Conservation (phyloP, 768 basidiomycete species). For the Pleurotus salmoneostramineus region DNA sequence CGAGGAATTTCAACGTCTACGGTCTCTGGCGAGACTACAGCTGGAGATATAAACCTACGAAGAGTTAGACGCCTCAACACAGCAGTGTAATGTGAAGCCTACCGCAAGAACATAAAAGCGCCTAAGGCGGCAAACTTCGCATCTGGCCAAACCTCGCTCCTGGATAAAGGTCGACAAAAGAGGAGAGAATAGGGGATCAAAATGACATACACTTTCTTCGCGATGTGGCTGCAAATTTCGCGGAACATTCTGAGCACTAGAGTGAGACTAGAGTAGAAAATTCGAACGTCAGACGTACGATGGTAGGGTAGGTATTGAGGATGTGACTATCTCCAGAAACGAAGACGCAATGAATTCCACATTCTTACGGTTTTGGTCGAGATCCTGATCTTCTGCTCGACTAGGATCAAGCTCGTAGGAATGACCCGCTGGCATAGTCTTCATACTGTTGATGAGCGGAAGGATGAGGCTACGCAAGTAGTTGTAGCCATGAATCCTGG, state of each 20-base stretch:
- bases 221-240: constrained; percentile 83
- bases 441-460: constrained; percentile 75
- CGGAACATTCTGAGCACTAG: constrained; percentile 64
- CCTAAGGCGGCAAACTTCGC: constrained; percentile 80
- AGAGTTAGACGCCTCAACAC: not conserved
- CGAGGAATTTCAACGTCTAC: constrained; percentile 80
- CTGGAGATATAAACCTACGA: constrained; percentile 83
- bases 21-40: constrained; percentile 80
- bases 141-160: constrained; percentile 71
- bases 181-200: not conserved
- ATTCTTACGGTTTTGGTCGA: constrained; percentile 63
- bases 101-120: constrained; percentile 90
- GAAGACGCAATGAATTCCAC: constrained; percentile 70
- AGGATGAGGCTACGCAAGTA: constrained; percentile 80
- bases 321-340: constrained; percentile 71
- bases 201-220: constrained; percentile 63
- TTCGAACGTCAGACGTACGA: constrained; percentile 45
- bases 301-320: constrained; percentile 68
- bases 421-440: constrained; percentile 64
- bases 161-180: constrained; percentile 10
- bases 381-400: constrained; percentile 52
- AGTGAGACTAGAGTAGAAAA: constrained; percentile 7
- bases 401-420: constrained; percentile 78
- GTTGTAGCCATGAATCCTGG: constrained; percentile 86
- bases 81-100: constrained; percentile 1